These are phyloP conservation scores for Saccharomycopsis crataegensis DNA, from an alignment of 1,139 yeast species.

Conservation along the genomic window DNA sequence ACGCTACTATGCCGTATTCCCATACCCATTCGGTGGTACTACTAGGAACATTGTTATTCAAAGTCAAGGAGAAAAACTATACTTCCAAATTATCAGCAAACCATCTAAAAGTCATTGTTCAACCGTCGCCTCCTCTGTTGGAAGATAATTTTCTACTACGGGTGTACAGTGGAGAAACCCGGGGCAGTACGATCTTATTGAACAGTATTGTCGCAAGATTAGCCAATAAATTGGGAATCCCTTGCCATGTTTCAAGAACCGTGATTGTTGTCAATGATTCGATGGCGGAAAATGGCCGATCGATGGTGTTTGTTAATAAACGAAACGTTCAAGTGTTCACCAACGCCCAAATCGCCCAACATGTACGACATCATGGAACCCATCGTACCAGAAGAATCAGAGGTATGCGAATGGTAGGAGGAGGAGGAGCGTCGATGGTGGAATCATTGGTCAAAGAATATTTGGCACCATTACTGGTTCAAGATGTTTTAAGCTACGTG, in stretches of 20 bases:
- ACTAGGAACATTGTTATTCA: background rate
- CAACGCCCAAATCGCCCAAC: background rate
- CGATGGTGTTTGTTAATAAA: background rate
- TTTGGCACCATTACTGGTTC: background rate
- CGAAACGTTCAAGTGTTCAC: background rate
- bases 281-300: background rate
- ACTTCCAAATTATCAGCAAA: background rate
- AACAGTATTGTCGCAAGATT: conserved; percentile 1
- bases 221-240: conserved; percentile 1
- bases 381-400: background rate
- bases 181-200: conserved; percentile 1
- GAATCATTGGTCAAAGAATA: background rate
- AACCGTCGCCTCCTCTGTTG: background rate
- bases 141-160: conserved; percentile 2
- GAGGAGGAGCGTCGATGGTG: background rate
- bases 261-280: background rate
- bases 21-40: background rate
- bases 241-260: background rate
- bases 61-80: background rate
- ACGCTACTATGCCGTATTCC: background rate
- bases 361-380: background rate
- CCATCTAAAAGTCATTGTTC: background rate
- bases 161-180: conserved; percentile 8
- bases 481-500: background rate
- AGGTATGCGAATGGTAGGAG: background rate